Evolutionary conservation across 441 rosid genomes (phyloP).

Genomic region (Populus tomentosa): DNA sequence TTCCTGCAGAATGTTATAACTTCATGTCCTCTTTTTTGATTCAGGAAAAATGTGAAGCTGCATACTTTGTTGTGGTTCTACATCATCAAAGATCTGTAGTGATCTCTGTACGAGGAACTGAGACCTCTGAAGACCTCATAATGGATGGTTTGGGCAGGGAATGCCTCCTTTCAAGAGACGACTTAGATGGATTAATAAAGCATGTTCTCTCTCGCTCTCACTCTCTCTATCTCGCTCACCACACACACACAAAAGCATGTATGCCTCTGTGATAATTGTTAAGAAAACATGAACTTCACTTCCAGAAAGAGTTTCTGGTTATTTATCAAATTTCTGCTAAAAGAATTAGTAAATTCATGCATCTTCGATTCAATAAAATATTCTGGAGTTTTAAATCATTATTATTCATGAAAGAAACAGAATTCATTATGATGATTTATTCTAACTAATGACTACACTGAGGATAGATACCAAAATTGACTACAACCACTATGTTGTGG

Average conservation of each 20-base stretch:
- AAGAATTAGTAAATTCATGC: too few relatives aligned
- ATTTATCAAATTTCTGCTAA: neutral
- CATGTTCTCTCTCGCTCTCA: slow-evolving; percentile 15
- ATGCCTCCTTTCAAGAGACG: slow-evolving; percentile 51
- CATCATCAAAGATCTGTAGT: slow-evolving; percentile 67
- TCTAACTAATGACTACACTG: too few relatives aligned
- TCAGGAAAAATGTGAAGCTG: slow-evolving; percentile 75
- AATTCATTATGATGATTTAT: too few relatives aligned
- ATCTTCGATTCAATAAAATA: too few relatives aligned
- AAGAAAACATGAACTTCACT: too few relatives aligned
- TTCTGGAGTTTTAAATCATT: too few relatives aligned
- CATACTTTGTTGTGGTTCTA: slow-evolving; percentile 79
- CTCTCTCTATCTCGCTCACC: slow-evolving; percentile 18
- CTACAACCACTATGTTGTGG: too few relatives aligned
- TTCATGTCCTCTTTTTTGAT: slow-evolving; percentile 7
- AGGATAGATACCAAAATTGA: too few relatives aligned
- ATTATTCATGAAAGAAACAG: too few relatives aligned
- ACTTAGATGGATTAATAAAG: slow-evolving; percentile 75
- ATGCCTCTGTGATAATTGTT: too few relatives aligned
- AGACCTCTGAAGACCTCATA: slow-evolving; percentile 93
- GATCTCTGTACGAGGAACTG: slow-evolving; percentile 86
- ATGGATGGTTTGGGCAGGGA: slow-evolving; percentile 86
- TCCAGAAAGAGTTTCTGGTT: too few relatives aligned
- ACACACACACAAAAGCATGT: too few relatives aligned
- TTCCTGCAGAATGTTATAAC: neutral